A percentile compares a stretch with the other conserved stretches of the same genome.
phyloP scores from a whole-genome alignment of 2,329 filamentous ascomycete species.

The Pezicula carpinea region DNA sequence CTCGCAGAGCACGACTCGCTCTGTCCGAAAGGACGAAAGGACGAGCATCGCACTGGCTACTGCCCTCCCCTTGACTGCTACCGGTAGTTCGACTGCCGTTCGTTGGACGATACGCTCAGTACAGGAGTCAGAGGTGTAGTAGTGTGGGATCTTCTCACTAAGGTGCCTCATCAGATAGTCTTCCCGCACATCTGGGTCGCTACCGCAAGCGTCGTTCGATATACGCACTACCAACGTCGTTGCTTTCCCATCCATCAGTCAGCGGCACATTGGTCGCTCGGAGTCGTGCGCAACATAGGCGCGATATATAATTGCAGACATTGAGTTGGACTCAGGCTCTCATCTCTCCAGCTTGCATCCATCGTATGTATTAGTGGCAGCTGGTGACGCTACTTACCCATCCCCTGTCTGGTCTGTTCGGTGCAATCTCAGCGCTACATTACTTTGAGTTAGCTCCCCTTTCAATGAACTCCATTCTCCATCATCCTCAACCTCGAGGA shows the following conservation, averaged over 20 bases:
- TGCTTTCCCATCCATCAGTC: background rate
- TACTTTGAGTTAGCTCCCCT: slow-evolving; percentile 19
- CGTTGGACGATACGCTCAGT: no score
- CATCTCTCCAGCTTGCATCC: background rate
- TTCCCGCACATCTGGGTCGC: slow-evolving; percentile 22
- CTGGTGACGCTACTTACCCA: slow-evolving; percentile 13
- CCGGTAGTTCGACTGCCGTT: slow-evolving; percentile 6
- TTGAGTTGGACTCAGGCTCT: background rate
- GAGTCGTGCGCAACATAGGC: background rate
- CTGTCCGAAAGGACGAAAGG: no score
- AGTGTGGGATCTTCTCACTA: slow-evolving; percentile 1
- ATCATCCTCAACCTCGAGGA: background rate
- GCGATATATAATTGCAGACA: background rate
- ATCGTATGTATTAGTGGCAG: background rate
- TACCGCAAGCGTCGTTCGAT: slow-evolving; percentile 20
- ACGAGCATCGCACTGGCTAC: no score
- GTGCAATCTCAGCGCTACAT: slow-evolving; percentile 15
- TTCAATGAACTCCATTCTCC: no score
- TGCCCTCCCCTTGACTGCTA: no score
- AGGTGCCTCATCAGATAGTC: slow-evolving; percentile 13
- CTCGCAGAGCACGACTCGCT: no score
- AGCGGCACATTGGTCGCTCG: background rate
- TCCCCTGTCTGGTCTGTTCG: slow-evolving; percentile 7
- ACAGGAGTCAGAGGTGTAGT: slow-evolving; percentile 2
- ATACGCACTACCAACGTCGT: background rate